Evolutionary conservation across 106 monocot species (phyloP).

Genomic region (Narthecium ossifragum): DNA sequence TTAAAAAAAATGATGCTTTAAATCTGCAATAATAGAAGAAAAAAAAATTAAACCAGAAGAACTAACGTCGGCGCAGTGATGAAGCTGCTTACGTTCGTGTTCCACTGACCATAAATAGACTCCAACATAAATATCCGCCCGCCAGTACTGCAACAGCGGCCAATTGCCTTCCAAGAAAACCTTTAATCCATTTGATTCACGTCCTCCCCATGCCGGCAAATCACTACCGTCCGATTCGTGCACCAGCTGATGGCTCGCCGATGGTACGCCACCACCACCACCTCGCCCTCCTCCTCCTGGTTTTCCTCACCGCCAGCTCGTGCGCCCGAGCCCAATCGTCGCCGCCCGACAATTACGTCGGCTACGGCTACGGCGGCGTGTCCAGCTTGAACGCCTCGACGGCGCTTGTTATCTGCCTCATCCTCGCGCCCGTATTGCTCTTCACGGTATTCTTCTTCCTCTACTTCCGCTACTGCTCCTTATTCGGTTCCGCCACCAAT

Average conservation of each 20-base stretch:
- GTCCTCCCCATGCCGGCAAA: background rate
- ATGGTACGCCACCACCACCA: background rate
- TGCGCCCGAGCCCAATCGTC: background rate
- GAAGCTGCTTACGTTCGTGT: no score
- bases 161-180: no score
- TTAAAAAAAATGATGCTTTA: no score
- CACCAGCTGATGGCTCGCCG: background rate
- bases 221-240: background rate
- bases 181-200: no score
- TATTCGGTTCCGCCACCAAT: background rate
- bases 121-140: no score
- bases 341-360: no score
- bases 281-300: background rate
- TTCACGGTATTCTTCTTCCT: constrained; percentile 48
- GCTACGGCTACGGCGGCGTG: constrained; percentile 2
- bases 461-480: constrained; percentile 36
- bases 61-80: no score
- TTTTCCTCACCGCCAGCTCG: background rate
- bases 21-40: no score
- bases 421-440: constrained; percentile 43
- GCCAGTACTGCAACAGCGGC: no score
- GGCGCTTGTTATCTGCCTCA: constrained; percentile 30
- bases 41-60: no score
- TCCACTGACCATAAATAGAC: no score
- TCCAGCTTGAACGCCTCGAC: constrained; percentile 17